Evolutionary conservation across 805 yeast genomes (phyloP), one percentile per base, ranked within the genome.

Genomic region (Saccharomycopsis amapae): DNA sequence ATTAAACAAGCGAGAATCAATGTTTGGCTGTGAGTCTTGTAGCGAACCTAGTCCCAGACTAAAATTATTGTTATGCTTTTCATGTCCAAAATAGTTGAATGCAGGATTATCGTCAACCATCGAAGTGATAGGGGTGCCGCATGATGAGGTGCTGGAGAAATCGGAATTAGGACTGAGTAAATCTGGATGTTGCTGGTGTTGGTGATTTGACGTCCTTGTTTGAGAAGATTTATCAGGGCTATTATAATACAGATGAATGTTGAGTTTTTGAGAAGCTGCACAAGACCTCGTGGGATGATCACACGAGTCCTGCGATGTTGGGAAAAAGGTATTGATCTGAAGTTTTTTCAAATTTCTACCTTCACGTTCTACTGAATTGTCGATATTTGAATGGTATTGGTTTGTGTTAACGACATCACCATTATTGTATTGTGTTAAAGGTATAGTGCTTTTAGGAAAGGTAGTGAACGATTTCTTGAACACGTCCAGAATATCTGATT

Each of bases 171-270:
- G 31, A 38, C 41, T 38, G 6, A 38, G 23, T 36, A 36, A 36
- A 17, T 36, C 39, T n/a, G n/a, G n/a, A n/a, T n/a, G n/a, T n/a
- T n/a, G n/a, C n/a, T n/a, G n/a, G n/a, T n/a, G 32, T 13, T 13
- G 13, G 32, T 13, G n/a, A 15, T 13, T 28, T 2, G 13, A 15
- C n/a, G n/a, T 13, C 32, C 32, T 28, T 28, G 32, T 13, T 15
- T 28, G 32, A 28, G 32, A 13, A 15, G 32, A 15, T 28, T 28
- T 28, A 13, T 28, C n/a, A 28, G 32, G 32, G 32, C 97, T 58
- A 84, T 87, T 5, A 89, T 96, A 33, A 60, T 62, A 13, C 60
- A 60, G 15, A 61, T 51, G 1, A 58, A 57, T 15, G 32, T 36
- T 36, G 39, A 36, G 5, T 36, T 36, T 36, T 30, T 36, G 39